Evolutionary conservation across 495 filamentous ascomycete species (phyloP), one percentile per base, ranked within the genome.

Genomic region (Melanomma pulvis-pyrius): DNA sequence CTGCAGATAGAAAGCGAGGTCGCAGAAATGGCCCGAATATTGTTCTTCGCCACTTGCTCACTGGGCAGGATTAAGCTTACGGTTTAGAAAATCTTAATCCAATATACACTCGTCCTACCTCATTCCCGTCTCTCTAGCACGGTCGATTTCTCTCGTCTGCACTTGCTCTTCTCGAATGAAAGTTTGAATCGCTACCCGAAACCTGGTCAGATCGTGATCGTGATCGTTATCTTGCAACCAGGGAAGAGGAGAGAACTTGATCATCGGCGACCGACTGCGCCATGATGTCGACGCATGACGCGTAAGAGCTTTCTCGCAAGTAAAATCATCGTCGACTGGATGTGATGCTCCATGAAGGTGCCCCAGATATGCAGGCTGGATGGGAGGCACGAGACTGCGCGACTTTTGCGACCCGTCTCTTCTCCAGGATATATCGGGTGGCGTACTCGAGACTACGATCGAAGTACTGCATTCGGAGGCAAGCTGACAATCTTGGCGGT

Each of bases 331-430:
- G 19, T 41, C 36, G 59, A 54, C 48, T 47, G 41, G 39, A 22
- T 25, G 44, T 28, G 53, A 58, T 58, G 24, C 22, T 58, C 53
- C 29, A 50, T 65, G 44, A 47, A 4, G 36, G 2, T 21, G 9
- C 47, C 15, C 29, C 15, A 13, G 19, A 30, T 50, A 59, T 48
- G 21, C 21, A 48, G 46, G 59, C 24, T 24, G 36, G 39, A 17
- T n/a, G 48, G 24, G 17, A 17, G 28, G 46, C 64, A 67, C 64
- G 57, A 57, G 64, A 19, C 11, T 67, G 64, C 57, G 64, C 48
- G 57, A 57, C 50, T 67, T 67, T 67, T 67, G 64, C 64, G 64
- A 61, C 48, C 39, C 55, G 50, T 46, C 28, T 36, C 26, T 34
- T 22, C n/a, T 52, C 41, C 41, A 36, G 34, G 41, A 24, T 50